Conservation (phyloP, 306 rosid species). For the Alnus rubra region DNA sequence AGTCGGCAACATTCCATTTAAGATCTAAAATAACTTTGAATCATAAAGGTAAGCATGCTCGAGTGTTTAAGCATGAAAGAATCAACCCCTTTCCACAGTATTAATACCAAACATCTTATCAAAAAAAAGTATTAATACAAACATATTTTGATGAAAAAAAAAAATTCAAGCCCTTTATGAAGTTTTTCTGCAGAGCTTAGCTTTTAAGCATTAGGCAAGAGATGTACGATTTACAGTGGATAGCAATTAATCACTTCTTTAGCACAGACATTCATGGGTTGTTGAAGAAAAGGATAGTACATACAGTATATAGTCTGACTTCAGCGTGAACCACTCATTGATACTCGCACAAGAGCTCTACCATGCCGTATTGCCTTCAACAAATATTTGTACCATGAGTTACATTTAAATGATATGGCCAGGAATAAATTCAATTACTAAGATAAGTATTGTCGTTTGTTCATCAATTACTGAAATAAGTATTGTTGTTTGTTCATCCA, state of each 20-base stretch:
- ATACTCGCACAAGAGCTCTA: constrained; percentile 75
- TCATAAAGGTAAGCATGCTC: constrained; percentile 15
- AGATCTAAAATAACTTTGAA: constrained; percentile 15
- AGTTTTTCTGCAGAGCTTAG: constrained; percentile 1
- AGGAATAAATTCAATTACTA: constrained; percentile 20
- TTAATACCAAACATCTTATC: not conserved
- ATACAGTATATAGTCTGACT: constrained; percentile 85
- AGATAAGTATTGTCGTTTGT: constrained; percentile 2
- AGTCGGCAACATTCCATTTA: not conserved
- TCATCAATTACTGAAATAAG: not conserved
- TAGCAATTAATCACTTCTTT: not conserved
- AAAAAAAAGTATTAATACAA: too few species aligned
- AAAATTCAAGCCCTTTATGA: too few species aligned
- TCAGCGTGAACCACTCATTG: constrained; percentile 55
- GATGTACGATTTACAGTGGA: not conserved
- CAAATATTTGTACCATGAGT: constrained; percentile 27
- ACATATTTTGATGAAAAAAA: too few species aligned
- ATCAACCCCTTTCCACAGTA: not conserved
- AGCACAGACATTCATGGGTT: constrained; percentile 2
- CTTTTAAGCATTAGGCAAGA: not conserved
- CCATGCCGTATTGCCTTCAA: constrained; percentile 83
- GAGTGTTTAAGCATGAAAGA: constrained; percentile 12
- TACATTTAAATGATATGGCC: constrained; percentile 23
- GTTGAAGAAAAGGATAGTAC: constrained; percentile 17
- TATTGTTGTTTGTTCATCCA: constrained; percentile 7